Base-by-base conservation (phyloP, 768 basidiomycete species). In the Boletus vermiculosoides region DNA sequence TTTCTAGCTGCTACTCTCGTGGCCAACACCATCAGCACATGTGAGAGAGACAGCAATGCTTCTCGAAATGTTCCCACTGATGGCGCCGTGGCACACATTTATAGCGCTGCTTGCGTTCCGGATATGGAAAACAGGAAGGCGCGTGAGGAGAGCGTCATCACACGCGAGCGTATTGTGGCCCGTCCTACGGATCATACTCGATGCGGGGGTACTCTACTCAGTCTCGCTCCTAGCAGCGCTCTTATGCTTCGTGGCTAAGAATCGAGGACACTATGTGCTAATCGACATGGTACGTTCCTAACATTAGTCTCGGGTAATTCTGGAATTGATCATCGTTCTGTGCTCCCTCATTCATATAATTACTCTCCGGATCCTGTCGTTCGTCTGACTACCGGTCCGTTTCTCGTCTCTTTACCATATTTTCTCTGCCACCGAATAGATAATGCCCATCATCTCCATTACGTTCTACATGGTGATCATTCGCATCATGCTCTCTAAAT, bases 141-240 rank as follows among this genome's bases (percentile, higher is more conserved):
- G 59, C 4, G 59, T 57, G 40, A 30, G 5, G 11, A 45, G 28
- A 22, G 33, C 9, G 33, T 34, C 18, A 10, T 41, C 45, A 28
- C 62, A 56, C 6, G 10, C 53, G n/a, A 50, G 57, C 31, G 41
- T 61, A 11, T 28, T 63, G 16, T 22, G 56, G 56, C 63, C 63
- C 10, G 42, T 70, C 44, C 41, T 65, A 20, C 59, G 62, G 3
- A 59, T 68, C 58, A 52, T 70, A 28, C 58, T 66, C 10, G 68
- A 68, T 45, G 63, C 62, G 3, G 67, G 65, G 3, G 33, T 66
- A 2, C 55, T 68, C 18, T 68, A 67, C 46, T 68, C 67, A 0
- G 28, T 61, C 7, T 58, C 62, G 15, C 63, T 70, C n/a, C 50
- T 63, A 2, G 58, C 67, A 25, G 56, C 63, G 23, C 62, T 70